Base-by-base conservation (phyloP, 202 grass and related monocot species). In the Tripidium arundinaceum region DNA sequence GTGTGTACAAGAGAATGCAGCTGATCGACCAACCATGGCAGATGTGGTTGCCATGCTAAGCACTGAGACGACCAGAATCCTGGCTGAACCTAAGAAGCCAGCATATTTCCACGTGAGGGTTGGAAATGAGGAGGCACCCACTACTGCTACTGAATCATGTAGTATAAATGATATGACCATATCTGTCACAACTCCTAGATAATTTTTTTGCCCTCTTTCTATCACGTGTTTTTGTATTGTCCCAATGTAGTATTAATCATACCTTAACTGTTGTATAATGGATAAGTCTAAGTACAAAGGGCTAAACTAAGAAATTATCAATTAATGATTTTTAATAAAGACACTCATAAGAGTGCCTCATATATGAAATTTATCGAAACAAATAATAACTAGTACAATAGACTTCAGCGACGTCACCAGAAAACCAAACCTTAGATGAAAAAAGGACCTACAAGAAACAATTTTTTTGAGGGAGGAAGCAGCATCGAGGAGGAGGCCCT, bases 1-100 rank as follows among this genome's bases (percentile, higher is more conserved):
- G 40, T 88, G 79, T 16, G 68, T 92, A 11, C 83, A 86, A 88
- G 86, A 88, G 38, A 88, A 92, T 19, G 86, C 83, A 41, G 19
- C 55, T 2, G 79, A 86, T 79, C 68, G 91, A 68, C 87, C 87
- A 24, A 90, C 79, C 0, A 90, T 90, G 85, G 60, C 75, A 38
- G 47, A 86, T 43, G 79, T 93, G 45, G 34, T 83, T 68, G 33
- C 85, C 40, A 90, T 93, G 85, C 58, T 93, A 68, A 45, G 62
- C 25, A 86, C 11, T 68, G 79, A 88, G 27, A 86, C 38, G 13
- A 85, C 45, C 54, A 77, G 31, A 26, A 43, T 70, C 67, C 33
- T 86, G 13, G 11, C 13, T 29, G 28, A 85, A 62, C 90, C 90
- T 34, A 90, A 90, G n/a, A 62, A 90, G 4, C 90, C 87, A 43